A percentile compares a stretch with the other conserved stretches of the same genome.
phyloP scores from a whole-genome alignment of 352 stramenopile genomes.

The Phytophthora pistaciae region DNA sequence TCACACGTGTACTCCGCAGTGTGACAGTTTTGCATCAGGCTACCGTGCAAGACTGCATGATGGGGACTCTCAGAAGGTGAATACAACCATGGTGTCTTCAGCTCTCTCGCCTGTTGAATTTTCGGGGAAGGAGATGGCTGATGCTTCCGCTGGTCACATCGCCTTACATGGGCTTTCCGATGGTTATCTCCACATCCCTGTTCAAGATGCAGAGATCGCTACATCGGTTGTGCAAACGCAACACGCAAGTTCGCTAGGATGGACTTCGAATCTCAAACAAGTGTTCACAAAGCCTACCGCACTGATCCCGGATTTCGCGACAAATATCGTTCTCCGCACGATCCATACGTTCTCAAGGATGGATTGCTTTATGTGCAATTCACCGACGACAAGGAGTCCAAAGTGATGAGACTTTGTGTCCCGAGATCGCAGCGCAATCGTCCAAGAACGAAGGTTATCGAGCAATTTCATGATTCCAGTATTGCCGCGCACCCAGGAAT shows the following conservation, averaged over 20 bases:
- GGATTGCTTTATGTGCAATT: slow-evolving; percentile 5
- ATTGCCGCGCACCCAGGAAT: slow-evolving; percentile 17
- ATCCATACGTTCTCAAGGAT: slow-evolving; percentile 1
- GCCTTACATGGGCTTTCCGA: too few species aligned
- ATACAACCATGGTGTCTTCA: too few species aligned
- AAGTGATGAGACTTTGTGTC: slow-evolving; percentile 6
- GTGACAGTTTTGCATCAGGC: too few species aligned
- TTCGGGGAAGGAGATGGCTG: too few species aligned
- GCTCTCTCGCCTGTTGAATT: too few species aligned
- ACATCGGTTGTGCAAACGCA: slow-evolving; percentile 14
- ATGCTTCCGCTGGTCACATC: too few species aligned
- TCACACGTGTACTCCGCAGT: too few species aligned
- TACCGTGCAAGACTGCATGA: too few species aligned
- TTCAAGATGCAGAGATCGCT: slow-evolving; percentile 3
- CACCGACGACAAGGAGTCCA: neutral
- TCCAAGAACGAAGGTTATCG: slow-evolving; percentile 12
- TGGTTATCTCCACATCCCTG: neutral
- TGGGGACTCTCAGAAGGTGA: too few species aligned
- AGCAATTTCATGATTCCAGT: slow-evolving; percentile 25
- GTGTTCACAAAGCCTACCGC: slow-evolving; percentile 10
- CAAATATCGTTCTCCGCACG: neutral
- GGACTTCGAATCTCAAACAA: too few species aligned
- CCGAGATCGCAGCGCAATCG: slow-evolving; percentile 10
- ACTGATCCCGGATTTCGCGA: neutral
- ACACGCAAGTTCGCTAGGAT: slow-evolving; percentile 9